Conservation (phyloP, 1,139 yeast genomes). For the Taphrina communis region DNA sequence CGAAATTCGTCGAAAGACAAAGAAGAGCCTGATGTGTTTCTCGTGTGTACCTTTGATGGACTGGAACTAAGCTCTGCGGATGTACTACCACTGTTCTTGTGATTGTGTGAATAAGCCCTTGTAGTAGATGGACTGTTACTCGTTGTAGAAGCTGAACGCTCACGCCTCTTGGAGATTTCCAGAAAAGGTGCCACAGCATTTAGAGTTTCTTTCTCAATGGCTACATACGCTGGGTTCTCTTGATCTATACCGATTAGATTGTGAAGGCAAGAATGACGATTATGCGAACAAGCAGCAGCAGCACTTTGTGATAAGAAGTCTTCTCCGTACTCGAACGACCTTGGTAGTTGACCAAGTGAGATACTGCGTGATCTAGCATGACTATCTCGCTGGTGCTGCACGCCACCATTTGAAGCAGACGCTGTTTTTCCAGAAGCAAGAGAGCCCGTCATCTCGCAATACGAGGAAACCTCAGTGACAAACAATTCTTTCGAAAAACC, state of each 20-base stretch:
- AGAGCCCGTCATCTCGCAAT: background rate
- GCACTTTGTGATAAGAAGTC: slow-evolving; percentile 26
- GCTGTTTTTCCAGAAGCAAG: background rate
- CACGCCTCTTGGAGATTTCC: slow-evolving; percentile 26
- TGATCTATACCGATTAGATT: slow-evolving; percentile 13
- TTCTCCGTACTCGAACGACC: slow-evolving; percentile 20
- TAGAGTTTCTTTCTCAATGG: slow-evolving; percentile 32
- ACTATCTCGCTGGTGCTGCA: background rate
- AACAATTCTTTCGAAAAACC: too few species aligned
- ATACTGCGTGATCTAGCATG: slow-evolving; percentile 23
- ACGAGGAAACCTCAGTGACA: too few species aligned
- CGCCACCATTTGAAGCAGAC: background rate
- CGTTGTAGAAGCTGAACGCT: background rate
- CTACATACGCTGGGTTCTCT: slow-evolving; percentile 22
- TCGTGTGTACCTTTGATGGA: background rate
- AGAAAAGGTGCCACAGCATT: slow-evolving; percentile 37
- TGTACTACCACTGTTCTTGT: background rate
- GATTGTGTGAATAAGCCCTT: slow-evolving; percentile 20
- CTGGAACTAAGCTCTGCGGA: slow-evolving; percentile 8
- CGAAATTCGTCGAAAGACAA: slow-evolving; percentile 18
- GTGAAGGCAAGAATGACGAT: background rate
- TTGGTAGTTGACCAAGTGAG: slow-evolving; percentile 25
- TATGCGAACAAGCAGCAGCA: slow-evolving; percentile 17
- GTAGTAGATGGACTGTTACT: slow-evolving; percentile 1
- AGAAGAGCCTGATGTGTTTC: slow-evolving; percentile 17